phyloP scores from a whole-genome alignment of 1,139 yeast genomes.

The Saccharomyces hybrid region DNA sequence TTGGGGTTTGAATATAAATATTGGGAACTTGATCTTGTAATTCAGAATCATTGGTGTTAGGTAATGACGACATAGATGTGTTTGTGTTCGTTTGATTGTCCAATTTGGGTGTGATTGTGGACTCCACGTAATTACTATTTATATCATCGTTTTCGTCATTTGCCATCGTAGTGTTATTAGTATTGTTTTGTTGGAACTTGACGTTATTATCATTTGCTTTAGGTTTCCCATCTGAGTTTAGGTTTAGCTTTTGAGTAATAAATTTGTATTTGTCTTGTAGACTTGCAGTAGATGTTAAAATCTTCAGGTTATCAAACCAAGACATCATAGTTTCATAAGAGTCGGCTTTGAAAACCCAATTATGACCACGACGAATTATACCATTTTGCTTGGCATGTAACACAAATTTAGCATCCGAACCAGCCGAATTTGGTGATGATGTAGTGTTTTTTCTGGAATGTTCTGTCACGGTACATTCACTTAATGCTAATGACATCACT shows the following conservation, averaged over 20 bases:
- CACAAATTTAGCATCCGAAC: conserved; percentile 72
- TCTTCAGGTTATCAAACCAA: conserved; percentile 76
- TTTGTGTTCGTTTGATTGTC: conserved; percentile 18
- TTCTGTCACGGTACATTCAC: conserved; percentile 73
- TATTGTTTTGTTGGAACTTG: not conserved
- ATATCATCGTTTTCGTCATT: conserved; percentile 6
- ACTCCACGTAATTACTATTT: conserved; percentile 7
- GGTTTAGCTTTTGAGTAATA: conserved; percentile 16
- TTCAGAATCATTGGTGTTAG: conserved; percentile 15
- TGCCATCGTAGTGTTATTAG: not conserved
- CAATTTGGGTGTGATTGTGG: conserved; percentile 10
- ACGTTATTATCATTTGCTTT: conserved; percentile 2
- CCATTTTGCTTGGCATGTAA: conserved; percentile 69
- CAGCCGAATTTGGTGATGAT: conserved; percentile 20
- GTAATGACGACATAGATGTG: conserved; percentile 16
- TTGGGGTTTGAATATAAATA: conserved; percentile 13
- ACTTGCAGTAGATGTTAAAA: conserved; percentile 36
- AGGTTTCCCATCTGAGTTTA: conserved; percentile 14
- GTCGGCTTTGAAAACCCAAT: conserved; percentile 86
- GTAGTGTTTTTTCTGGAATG: conserved; percentile 50
- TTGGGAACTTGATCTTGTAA: conserved; percentile 10
- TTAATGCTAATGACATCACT: conserved; percentile 73
- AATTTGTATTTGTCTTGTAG: conserved; percentile 22
- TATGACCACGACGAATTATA: conserved; percentile 64
- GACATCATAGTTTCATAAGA: conserved; percentile 65